Evolutionary conservation across 2,329 filamentous ascomycete species (phyloP), one percentile per base, ranked within the genome.

Genomic region (Apiospora koreana): DNA sequence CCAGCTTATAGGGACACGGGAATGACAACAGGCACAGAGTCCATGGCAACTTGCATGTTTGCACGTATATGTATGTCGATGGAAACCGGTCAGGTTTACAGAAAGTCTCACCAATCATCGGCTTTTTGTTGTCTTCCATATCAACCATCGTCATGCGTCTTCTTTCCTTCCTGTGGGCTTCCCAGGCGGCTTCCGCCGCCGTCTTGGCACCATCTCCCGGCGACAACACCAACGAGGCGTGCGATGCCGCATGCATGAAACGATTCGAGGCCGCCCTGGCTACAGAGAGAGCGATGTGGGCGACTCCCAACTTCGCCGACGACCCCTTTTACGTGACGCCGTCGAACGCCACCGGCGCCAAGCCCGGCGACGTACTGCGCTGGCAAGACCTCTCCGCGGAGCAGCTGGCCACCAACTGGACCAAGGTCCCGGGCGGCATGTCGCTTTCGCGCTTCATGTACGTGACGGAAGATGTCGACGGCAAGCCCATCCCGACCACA

Each of bases 401-500:
- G 6, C 48, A 69, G 35, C 23, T 74, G 14, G 28, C 23, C 28
- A 65, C 48, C 23, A 74, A 72, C 62, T 74, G 68, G 67, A 69
- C 72, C 14, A 35, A 67, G 65, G 46, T 75, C 16, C 73, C 74
- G 7, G 68, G 31, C 18, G 68, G 73, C 41, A 41, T 73, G 35
- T 70, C 69, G 5, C 45, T 72, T 9, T 71, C 70, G 6, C 70
- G 72, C 35, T 67, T 73, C 50, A 48, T 75, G 8, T 75, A 74
- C 67, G 65, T 73, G 54, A 74, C 69, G 16, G 74, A 73, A 21
- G 74, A 75, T 58, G 58, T 71, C 9, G 58, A 74, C 41, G 41
- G 71, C 35, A 73, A 69, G 1, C 65, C 71, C 7, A 70, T 75
- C 25, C 72, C 73, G 0, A 69, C 73, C 6, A 71, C 67, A 3